phyloP scores from a whole-genome alignment of 2,329 filamentous ascomycete species.

The Aspergillus hortae region DNA sequence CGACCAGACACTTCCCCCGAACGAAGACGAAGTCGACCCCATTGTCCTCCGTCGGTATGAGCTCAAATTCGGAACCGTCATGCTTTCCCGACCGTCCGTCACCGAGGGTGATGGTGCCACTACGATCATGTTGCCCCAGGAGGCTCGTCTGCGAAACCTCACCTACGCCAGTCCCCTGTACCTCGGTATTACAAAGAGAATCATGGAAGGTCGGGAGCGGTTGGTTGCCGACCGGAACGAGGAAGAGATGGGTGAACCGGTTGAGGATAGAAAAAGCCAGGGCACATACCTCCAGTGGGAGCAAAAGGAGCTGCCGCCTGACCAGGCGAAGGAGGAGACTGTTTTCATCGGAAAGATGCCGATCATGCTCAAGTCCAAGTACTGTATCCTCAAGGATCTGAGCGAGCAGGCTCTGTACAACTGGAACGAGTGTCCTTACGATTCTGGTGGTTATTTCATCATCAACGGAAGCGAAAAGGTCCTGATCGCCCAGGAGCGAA shows the following conservation, averaged over 20 bases:
- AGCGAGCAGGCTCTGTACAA: conserved; percentile 82
- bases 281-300: conserved; percentile 48
- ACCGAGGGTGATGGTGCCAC: conserved; percentile 91
- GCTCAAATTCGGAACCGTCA: conserved; percentile 87
- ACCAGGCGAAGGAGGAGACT: conserved; percentile 62
- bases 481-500: conserved; percentile 93
- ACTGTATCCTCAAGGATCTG: conserved; percentile 82
- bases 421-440: conserved; percentile 95
- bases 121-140: conserved; percentile 82
- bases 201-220: conserved; percentile 77
- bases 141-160: conserved; percentile 90
- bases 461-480: conserved; percentile 99
- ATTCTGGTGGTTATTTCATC: conserved; percentile 97
- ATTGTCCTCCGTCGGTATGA: conserved; percentile 89
- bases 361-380: conserved; percentile 96
- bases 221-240: conserved; percentile 66
- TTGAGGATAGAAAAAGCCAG: conserved; percentile 46
- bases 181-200: conserved; percentile 79
- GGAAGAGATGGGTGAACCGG: conserved; percentile 51
- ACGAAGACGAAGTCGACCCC: conserved; percentile 66
- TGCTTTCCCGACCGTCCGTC: conserved; percentile 84
- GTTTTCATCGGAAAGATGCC: conserved; percentile 95
- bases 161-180: conserved; percentile 93
- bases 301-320: conserved; percentile 40
- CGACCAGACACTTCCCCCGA: conserved; percentile 81